These are phyloP conservation scores for Amphichorda felina DNA, from an alignment of 2,329 filamentous ascomycete species.

Conservation along the genomic window DNA sequence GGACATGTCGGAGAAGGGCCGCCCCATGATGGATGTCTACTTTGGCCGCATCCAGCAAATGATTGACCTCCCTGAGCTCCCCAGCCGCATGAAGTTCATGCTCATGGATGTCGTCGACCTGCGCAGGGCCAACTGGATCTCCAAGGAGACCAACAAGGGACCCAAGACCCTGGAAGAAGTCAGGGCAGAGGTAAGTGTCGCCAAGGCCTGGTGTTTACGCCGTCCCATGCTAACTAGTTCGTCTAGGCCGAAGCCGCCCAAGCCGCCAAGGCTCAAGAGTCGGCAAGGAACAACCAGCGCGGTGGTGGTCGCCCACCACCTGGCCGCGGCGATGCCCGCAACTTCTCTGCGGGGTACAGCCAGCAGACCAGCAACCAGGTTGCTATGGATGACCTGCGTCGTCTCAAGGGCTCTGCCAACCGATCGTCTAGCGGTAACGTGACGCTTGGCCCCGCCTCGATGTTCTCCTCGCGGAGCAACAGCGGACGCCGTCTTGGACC, in stretches of 20 bases:
- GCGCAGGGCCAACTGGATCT: constrained; percentile 64
- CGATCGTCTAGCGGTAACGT: constrained; percentile 50
- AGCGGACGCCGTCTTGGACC: constrained; percentile 75
- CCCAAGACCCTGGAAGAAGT: constrained; percentile 95
- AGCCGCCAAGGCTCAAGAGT: constrained; percentile 72
- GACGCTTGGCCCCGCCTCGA: constrained; percentile 69
- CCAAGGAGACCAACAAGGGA: constrained; percentile 85
- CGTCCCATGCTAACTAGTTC: constrained; percentile 14
- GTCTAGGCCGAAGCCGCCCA: constrained; percentile 60
- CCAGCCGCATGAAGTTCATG: constrained; percentile 91
- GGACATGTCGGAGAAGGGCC: constrained; percentile 72
- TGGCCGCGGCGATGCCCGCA: constrained; percentile 79
- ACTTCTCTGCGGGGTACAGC: constrained; percentile 63
- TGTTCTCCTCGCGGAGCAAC: constrained; percentile 83
- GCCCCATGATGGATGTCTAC: constrained; percentile 82
- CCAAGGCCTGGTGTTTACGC: too few relatives aligned
- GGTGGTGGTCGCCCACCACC: constrained; percentile 60
- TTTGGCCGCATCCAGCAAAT: constrained; percentile 80
- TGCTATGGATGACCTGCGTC: constrained; percentile 81
- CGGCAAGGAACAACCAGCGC: constrained; percentile 47
- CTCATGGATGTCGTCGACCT: constrained; percentile 88
- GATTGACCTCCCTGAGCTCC: constrained; percentile 67
- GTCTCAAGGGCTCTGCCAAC: constrained; percentile 56
- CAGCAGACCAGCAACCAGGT: constrained; percentile 76
- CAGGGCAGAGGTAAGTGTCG: constrained; percentile 54